Percentiles rank a stretch among this genome's conserved stretches.
Evolutionary conservation across 192 early-diverging fungal genomes (phyloP).

Genomic region (Phycomyces nitens): DNA sequence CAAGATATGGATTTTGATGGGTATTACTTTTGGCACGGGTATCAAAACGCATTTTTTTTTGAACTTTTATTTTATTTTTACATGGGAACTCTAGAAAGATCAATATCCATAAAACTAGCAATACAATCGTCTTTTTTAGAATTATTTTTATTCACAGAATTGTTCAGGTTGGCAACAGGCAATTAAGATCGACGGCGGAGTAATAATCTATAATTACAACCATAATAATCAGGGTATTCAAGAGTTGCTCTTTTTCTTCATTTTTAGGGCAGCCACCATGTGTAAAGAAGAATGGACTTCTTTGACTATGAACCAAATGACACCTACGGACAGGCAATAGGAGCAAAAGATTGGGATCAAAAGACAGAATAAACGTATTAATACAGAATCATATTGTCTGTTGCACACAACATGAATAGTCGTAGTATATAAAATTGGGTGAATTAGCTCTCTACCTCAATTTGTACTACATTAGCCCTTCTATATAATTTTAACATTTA

Average conservation of each 20-base stretch:
- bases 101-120: no score
- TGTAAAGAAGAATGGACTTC: not conserved
- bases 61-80: no score
- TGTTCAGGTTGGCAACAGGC: not conserved
- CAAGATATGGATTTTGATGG: no score
- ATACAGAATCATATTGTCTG: no score
- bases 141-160: no score
- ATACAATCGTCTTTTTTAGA: no score
- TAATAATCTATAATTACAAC: not conserved
- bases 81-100: no score
- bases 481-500: not conserved
- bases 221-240: not conserved
- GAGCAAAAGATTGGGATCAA: not conserved
- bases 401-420: no score
- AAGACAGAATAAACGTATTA: no score
- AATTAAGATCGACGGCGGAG: slow-evolving; percentile 7
- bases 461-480: slow-evolving; percentile 1
- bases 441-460: not conserved
- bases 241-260: not conserved
- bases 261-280: not conserved
- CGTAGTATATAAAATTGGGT: not conserved
- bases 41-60: no score
- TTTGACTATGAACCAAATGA: no score
- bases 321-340: not conserved
- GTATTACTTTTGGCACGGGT: no score